Percentiles rank a stretch among this genome's conserved stretches.
Conservation (phyloP, 108 stramenopile species). For the Fragilaria radians region DNA sequence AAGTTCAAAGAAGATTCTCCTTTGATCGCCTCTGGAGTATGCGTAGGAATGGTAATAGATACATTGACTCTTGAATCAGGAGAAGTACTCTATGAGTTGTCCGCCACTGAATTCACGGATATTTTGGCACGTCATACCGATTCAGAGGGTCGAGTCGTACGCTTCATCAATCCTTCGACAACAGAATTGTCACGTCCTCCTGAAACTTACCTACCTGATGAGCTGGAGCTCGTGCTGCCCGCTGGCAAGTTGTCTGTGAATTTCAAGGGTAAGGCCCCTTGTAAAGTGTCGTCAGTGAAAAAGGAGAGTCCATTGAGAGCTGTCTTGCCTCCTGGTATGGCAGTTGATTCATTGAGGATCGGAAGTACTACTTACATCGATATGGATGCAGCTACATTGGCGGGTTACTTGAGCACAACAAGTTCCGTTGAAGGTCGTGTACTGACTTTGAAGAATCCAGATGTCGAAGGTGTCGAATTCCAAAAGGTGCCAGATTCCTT, state of each 20-base stretch:
- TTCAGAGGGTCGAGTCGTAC: neutral
- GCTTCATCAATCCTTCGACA: neutral
- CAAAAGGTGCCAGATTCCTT: neutral
- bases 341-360: conserved; percentile 9
- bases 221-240: neutral
- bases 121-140: neutral
- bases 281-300: neutral
- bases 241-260: neutral
- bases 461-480: neutral
- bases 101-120: neutral
- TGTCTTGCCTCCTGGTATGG: neutral
- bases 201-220: neutral
- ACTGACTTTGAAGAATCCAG: conserved; percentile 10
- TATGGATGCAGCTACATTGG: neutral
- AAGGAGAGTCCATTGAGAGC: neutral
- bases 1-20: neutral
- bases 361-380: conserved; percentile 12
- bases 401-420: neutral
- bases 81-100: neutral
- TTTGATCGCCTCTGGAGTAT: neutral
- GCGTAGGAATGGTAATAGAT: neutral
- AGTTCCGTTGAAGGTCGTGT: conserved; percentile 42
- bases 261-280: neutral
- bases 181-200: neutral
- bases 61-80: neutral